Evolutionary conservation across 768 basidiomycete species (phyloP), one percentile per base, ranked within the genome.

Genomic region (Nidularia pulvinata): DNA sequence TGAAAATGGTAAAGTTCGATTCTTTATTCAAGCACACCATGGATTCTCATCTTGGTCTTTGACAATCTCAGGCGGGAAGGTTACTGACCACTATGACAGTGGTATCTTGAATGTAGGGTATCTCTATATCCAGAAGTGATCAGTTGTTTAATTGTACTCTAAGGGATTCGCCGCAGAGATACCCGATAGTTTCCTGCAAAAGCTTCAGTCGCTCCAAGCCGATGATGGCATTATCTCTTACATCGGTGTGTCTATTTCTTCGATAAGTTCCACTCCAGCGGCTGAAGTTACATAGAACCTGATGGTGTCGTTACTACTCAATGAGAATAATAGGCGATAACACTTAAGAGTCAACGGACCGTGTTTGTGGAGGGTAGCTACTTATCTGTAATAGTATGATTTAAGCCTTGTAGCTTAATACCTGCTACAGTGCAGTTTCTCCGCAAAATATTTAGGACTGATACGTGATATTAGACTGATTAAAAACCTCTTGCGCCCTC

Each of bases 261-360:
- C 46, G 34, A 11, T 19, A 11, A 16, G 44, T 30, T n/a, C n/a
- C 33, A 33, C 32, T 19, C 42, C 39, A 42, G 16, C 16, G 16
- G 39, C 39, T 42, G 11, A 14, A 19, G 16, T 32, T 37, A 33
- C 47, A 14, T 56, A 81, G 80, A 81, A 61, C 72, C 69, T n/a
- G 78, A 81, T 62, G 52, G 66, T 39, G 49, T 61, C 37, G 77
- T 80, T 22, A 75, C 70, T 34, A 77, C 62, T n/a, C 78, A 78
- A 55, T 69, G 50, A 60, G 52, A 30, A 44, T 25, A 25, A 4
- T 4, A 25, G 25, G 25, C 1, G 25, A 25, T 25, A 25, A 25
- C 25, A 4, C 25, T 25, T 25, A 1, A 25, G 25, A 25, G 25
- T 25, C 25, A 25, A 25, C 25, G 25, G 25, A 25, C 25, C 25